Evolutionary conservation across 768 basidiomycete genomes (phyloP).

Genomic region (Leccinum uliginosum): DNA sequence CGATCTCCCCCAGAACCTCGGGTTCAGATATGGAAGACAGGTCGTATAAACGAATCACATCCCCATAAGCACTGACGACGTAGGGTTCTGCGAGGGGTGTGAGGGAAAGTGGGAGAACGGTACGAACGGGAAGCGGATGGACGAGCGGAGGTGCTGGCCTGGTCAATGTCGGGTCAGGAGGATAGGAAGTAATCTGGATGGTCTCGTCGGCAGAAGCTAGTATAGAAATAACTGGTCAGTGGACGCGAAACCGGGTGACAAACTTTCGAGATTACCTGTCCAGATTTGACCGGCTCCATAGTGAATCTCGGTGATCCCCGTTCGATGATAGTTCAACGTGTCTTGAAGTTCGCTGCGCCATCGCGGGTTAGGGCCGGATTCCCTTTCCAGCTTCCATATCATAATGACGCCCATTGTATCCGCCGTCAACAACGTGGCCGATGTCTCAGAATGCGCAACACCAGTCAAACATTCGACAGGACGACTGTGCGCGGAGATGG

Average conservation of each 20-base stretch:
- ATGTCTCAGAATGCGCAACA: slow-evolving; percentile 40
- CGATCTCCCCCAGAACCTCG: slow-evolving; percentile 66
- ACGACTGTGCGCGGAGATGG: slow-evolving; percentile 79
- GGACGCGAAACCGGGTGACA: background rate
- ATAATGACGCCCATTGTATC: slow-evolving; percentile 93
- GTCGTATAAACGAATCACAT: slow-evolving; percentile 78
- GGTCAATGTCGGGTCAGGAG: slow-evolving; percentile 24
- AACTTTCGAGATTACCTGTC: slow-evolving; percentile 56
- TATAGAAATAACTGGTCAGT: slow-evolving; percentile 5
- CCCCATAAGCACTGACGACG: slow-evolving; percentile 79
- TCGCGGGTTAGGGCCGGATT: slow-evolving; percentile 35
- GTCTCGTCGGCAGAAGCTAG: slow-evolving; percentile 94
- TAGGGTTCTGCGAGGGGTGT: slow-evolving; percentile 69
- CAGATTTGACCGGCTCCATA: slow-evolving; percentile 74
- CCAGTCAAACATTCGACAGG: slow-evolving; percentile 80
- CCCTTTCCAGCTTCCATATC: slow-evolving; percentile 62
- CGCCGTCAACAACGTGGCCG: slow-evolving; percentile 66
- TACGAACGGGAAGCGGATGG: slow-evolving; percentile 65
- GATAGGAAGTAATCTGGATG: slow-evolving; percentile 56
- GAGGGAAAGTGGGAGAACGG: slow-evolving; percentile 63
- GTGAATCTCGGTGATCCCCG: slow-evolving; percentile 71
- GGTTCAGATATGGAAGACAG: slow-evolving; percentile 63
- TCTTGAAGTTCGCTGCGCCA: slow-evolving; percentile 50
- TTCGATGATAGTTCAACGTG: slow-evolving; percentile 72
- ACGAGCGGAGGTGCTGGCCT: slow-evolving; percentile 49